Evolutionary conservation across 306 rosid species (phyloP).

Genomic region (Gynostemma pentaphyllum): DNA sequence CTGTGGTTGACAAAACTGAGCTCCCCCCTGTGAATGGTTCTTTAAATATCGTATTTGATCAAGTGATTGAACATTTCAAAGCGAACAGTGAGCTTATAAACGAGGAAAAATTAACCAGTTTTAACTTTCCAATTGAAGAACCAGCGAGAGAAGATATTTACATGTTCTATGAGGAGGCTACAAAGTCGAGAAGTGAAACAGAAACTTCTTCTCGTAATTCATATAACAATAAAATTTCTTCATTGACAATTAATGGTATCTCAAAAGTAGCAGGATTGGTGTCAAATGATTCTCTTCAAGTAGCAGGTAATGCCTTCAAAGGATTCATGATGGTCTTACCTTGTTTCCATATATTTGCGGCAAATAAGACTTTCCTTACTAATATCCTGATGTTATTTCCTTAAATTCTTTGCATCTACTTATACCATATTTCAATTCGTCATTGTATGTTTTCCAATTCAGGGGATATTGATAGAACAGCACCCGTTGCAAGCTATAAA

Average conservation of each 20-base stretch:
- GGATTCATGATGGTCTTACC: conserved; percentile 11
- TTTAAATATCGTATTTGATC: conserved; percentile 16
- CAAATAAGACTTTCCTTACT: conserved; percentile 6
- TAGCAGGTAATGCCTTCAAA: conserved; percentile 38
- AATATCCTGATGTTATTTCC: background rate
- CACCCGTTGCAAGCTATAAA: conserved; percentile 19
- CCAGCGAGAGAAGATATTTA: conserved; percentile 60
- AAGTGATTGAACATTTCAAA: conserved; percentile 16
- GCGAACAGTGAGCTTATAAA: conserved; percentile 25
- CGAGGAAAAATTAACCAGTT: conserved; percentile 20
- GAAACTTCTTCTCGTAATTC: conserved; percentile 28
- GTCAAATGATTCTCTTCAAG: conserved; percentile 22
- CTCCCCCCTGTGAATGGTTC: conserved; percentile 19
- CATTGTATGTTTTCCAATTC: conserved; percentile 27
- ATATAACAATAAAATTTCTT: conserved; percentile 23
- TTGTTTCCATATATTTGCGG: background rate
- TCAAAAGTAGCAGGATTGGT: conserved; percentile 22
- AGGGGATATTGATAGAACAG: conserved; percentile 40
- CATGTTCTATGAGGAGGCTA: conserved; percentile 58
- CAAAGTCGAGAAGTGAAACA: conserved; percentile 26
- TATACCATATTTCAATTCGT: conserved; percentile 11
- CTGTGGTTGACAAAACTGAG: conserved; percentile 15
- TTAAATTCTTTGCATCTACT: conserved; percentile 9
- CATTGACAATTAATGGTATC: conserved; percentile 21
- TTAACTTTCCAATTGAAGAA: conserved; percentile 28